Percentiles rank a stretch among this genome's conserved stretches.
These are phyloP conservation scores for Oenanthe javanica DNA, from an alignment of 140 eudicot genomes.

Conservation along the genomic window DNA sequence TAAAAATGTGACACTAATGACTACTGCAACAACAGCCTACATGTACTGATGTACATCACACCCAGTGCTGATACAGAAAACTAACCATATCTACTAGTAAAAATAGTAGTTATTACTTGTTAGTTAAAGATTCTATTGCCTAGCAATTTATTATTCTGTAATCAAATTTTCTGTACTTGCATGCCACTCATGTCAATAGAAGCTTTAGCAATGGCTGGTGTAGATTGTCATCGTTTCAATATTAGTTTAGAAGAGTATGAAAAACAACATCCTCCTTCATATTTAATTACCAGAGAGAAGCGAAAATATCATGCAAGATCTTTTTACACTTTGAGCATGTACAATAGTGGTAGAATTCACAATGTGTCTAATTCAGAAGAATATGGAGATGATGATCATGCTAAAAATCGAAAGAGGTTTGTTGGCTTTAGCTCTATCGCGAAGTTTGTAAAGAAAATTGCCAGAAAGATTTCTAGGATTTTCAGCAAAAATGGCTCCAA, in stretches of 20 bases:
- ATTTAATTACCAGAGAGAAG: neutral
- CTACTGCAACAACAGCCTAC: no score
- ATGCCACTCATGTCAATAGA: neutral
- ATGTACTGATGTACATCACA: neutral
- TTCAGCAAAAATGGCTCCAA: neutral
- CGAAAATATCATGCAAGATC: neutral
- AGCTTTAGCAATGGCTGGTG: constrained; percentile 2
- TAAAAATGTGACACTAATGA: neutral
- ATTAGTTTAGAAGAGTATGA: neutral
- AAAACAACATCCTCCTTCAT: neutral
- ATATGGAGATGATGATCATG: neutral
- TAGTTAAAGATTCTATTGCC: no score
- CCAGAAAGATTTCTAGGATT: neutral
- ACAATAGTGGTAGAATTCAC: neutral
- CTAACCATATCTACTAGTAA: no score
- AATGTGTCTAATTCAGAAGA: neutral
- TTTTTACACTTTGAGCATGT: neutral
- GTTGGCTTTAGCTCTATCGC: neutral
- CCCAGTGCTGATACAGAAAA: neutral
- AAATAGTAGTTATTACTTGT: no score
- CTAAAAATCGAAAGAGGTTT: neutral
- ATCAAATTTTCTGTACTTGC: neutral
- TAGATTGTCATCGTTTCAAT: neutral
- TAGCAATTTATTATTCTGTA: neutral
- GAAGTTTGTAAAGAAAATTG: constrained; percentile 7